These are phyloP conservation scores for Neoarthrinium moseri DNA, from an alignment of 2,329 filamentous ascomycete genomes.

Conservation along the genomic window DNA sequence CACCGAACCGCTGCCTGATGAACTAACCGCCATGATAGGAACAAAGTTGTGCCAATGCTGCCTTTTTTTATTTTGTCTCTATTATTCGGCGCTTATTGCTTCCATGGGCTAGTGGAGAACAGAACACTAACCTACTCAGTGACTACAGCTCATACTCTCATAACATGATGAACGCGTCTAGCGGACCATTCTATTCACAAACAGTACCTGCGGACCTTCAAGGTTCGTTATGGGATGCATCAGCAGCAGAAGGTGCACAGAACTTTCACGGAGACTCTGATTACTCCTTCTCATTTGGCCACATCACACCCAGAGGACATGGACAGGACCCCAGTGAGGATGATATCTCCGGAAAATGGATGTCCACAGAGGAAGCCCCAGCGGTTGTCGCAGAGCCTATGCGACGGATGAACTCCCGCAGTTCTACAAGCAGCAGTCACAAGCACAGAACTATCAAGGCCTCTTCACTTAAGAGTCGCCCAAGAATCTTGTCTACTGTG, in stretches of 20 bases:
- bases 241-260: constrained; percentile 60
- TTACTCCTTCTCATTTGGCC: constrained; percentile 52
- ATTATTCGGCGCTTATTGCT: constrained; percentile 28
- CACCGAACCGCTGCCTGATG: constrained; percentile 10
- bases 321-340: constrained; percentile 47
- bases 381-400: constrained; percentile 40
- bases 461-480: constrained; percentile 39
- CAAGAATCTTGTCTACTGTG: constrained; percentile 44
- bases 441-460: constrained; percentile 42
- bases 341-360: constrained; percentile 49
- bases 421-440: constrained; percentile 45
- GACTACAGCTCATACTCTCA: constrained; percentile 55
- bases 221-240: constrained; percentile 54
- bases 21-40: constrained; percentile 41
- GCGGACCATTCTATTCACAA: constrained; percentile 57
- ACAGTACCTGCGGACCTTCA: constrained; percentile 58
- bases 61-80: constrained; percentile 31
- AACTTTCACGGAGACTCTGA: constrained; percentile 58
- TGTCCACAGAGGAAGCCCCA: constrained; percentile 32
- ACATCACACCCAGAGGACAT: constrained; percentile 50
- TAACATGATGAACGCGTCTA: constrained; percentile 46
- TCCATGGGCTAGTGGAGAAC: constrained; percentile 41
- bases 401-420: constrained; percentile 42
- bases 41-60: constrained; percentile 55
- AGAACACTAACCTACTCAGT: constrained; percentile 57